These are phyloP conservation scores for Calonectria pseudoturangicola DNA, from an alignment of 2,329 filamentous ascomycete genomes.

Conservation along the genomic window DNA sequence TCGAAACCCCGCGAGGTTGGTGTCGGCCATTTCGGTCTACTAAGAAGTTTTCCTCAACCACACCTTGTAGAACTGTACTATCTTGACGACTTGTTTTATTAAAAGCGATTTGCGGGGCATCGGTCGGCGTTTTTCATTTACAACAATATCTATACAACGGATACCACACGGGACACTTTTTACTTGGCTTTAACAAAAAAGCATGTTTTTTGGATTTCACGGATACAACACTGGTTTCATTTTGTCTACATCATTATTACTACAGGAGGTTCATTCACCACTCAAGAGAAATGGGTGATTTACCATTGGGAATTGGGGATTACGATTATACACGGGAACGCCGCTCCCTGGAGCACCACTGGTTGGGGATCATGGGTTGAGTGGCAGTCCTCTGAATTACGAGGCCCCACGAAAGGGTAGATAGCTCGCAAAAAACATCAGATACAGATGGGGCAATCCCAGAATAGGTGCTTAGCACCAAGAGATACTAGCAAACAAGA, in stretches of 20 bases:
- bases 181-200: conserved; percentile 38
- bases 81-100: conserved; percentile 52
- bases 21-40: conserved; percentile 75
- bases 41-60: conserved; percentile 56
- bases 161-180: conserved; percentile 55
- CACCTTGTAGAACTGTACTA: conserved; percentile 44
- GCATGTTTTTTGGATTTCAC: conserved; percentile 46
- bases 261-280: conserved; percentile 47
- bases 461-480: conserved; percentile 30
- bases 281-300: conserved; percentile 47
- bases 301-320: conserved; percentile 42
- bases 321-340: conserved; percentile 43
- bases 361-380: conserved; percentile 48
- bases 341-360: conserved; percentile 48
- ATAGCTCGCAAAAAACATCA: conserved; percentile 49
- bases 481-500: conserved; percentile 41
- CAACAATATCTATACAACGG: conserved; percentile 44
- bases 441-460: conserved; percentile 36
- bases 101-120: conserved; percentile 56
- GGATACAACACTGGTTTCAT: conserved; percentile 47
- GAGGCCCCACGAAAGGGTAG: conserved; percentile 44
- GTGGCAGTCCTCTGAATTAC: conserved; percentile 46
- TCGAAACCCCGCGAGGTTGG: conserved; percentile 70
- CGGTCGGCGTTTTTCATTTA: conserved; percentile 52
- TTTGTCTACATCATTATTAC: conserved; percentile 23